A percentile compares a stretch with the other conserved stretches of the same genome.
These are phyloP conservation scores for Fusarium verticillioides DNA, from an alignment of 2,329 filamentous ascomycete genomes.

Conservation along the genomic window DNA sequence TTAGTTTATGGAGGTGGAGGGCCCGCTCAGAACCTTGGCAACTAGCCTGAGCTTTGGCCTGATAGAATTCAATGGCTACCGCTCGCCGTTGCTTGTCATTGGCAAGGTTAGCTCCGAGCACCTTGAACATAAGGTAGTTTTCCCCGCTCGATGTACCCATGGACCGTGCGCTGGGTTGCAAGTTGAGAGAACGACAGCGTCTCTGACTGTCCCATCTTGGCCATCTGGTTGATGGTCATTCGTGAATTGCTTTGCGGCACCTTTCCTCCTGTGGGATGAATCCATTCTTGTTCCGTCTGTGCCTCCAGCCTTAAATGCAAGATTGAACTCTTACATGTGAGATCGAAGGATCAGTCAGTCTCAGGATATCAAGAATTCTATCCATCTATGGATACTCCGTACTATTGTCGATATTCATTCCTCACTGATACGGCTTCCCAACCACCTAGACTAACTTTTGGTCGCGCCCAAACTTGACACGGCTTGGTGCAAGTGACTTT, in stretches of 20 bases:
- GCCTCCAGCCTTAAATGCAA: constrained; percentile 46
- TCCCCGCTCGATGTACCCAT: constrained; percentile 37
- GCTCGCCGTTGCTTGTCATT: constrained; percentile 26
- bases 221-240: constrained; percentile 42
- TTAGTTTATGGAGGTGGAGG: constrained; percentile 7
- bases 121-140: constrained; percentile 4
- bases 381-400: neutral
- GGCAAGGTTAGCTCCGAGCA: constrained; percentile 31
- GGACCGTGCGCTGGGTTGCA: constrained; percentile 38
- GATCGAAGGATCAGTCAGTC: constrained; percentile 17
- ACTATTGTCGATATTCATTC: neutral
- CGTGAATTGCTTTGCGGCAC: constrained; percentile 39
- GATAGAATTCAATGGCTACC: constrained; percentile 5
- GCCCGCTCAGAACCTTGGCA: constrained; percentile 28
- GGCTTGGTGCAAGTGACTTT: constrained; percentile 29
- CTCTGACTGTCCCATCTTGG: constrained; percentile 42
- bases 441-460: constrained; percentile 13
- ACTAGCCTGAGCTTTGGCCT: constrained; percentile 20
- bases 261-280: constrained; percentile 45
- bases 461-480: constrained; percentile 32
- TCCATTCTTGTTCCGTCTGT: constrained; percentile 42
- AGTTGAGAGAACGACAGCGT: constrained; percentile 21
- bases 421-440: constrained; percentile 5
- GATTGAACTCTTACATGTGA: constrained; percentile 39
- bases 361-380: neutral